Conservation (phyloP, 2,329 filamentous ascomycete genomes). For the Calonectria leucothoes region DNA sequence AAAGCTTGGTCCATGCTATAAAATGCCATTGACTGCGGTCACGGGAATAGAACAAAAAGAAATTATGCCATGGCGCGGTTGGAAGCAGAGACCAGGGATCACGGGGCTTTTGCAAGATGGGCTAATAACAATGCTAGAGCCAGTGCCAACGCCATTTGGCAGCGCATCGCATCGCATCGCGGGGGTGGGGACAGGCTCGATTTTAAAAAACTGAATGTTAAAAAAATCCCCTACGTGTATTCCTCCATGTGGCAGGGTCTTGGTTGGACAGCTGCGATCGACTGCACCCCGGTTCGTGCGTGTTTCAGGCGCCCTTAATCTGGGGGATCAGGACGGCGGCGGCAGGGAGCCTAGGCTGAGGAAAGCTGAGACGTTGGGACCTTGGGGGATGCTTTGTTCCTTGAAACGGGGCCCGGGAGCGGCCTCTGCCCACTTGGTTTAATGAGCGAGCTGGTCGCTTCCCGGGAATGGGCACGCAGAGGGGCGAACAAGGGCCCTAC, state of each 20-base stretch:
- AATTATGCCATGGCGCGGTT: background rate
- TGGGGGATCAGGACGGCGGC: slow-evolving; percentile 8
- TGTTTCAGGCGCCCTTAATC: slow-evolving; percentile 23
- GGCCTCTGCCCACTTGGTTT: slow-evolving; percentile 36
- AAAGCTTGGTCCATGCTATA: background rate
- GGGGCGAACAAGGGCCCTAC: background rate
- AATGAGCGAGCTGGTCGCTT: slow-evolving; percentile 24
- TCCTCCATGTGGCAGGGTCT: slow-evolving; percentile 29
- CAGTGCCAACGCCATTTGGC: background rate
- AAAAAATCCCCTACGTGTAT: slow-evolving; percentile 30
- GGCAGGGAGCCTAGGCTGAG: background rate
- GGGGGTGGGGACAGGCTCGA: slow-evolving; percentile 30
- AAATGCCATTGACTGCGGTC: background rate
- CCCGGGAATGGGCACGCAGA: background rate
- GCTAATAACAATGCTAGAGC: background rate
- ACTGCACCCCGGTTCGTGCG: slow-evolving; percentile 19
- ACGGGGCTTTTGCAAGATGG: background rate
- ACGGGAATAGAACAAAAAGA: background rate
- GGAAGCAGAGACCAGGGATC: slow-evolving; percentile 20
- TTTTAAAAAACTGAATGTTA: too few relatives aligned
- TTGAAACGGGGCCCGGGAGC: slow-evolving; percentile 14
- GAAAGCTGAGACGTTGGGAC: slow-evolving; percentile 15
- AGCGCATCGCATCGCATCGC: background rate
- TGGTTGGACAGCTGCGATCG: slow-evolving; percentile 38
- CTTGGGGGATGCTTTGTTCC: background rate